Evolutionary conservation across 192 early-diverging fungal genomes (phyloP).

Genomic region (Coemansia sp.): DNA sequence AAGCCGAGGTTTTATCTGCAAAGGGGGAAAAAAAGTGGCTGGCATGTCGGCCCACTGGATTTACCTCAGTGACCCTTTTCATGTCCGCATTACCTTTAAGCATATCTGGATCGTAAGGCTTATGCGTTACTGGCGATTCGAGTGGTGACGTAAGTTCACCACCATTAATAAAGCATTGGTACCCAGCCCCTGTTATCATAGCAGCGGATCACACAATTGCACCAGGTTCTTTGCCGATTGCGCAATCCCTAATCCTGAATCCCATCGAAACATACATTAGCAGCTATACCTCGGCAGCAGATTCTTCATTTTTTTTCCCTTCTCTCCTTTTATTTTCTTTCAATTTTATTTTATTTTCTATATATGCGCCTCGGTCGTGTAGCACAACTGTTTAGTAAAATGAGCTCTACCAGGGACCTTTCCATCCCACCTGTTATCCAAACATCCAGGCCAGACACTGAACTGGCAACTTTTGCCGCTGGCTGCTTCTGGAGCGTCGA

Average conservation of each 20-base stretch:
- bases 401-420: slow-evolving; percentile 27
- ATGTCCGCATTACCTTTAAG: background rate
- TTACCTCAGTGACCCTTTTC: no score
- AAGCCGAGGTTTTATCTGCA: no score
- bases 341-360: slow-evolving; percentile 6
- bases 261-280: background rate
- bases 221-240: no score
- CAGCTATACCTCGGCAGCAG: background rate
- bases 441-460: slow-evolving; percentile 21
- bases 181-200: no score
- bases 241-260: background rate
- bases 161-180: background rate
- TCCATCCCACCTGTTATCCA: slow-evolving; percentile 36
- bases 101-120: background rate
- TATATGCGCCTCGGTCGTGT: slow-evolving; percentile 23
- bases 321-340: background rate
- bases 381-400: slow-evolving; percentile 20
- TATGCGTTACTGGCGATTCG: background rate
- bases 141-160: background rate
- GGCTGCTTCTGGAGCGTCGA: slow-evolving; percentile 92
- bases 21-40: no score
- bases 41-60: no score
- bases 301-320: background rate
- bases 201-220: no score
- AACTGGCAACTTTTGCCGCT: slow-evolving; percentile 83